A percentile compares a stretch with the other conserved stretches of the same genome.
phyloP scores from a whole-genome alignment of 2,329 filamentous ascomycete species.

The Alternaria panax region DNA sequence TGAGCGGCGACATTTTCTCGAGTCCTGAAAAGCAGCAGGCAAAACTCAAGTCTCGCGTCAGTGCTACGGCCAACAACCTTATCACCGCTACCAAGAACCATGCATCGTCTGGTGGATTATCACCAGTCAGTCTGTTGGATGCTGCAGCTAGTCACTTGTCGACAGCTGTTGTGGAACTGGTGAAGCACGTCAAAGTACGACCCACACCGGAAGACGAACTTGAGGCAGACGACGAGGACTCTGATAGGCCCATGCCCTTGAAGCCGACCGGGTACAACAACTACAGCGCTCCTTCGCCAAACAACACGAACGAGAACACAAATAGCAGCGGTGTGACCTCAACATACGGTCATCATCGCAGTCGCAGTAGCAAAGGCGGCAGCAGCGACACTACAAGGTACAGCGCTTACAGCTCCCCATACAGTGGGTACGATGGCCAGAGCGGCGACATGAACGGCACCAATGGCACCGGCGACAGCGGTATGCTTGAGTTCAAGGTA shows the following conservation, averaged over 20 bases:
- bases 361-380: slow-evolving; percentile 47
- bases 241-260: slow-evolving; percentile 48
- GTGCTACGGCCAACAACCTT: slow-evolving; percentile 92
- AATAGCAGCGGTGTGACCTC: slow-evolving; percentile 19
- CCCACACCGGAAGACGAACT: slow-evolving; percentile 76
- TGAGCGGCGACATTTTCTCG: slow-evolving; percentile 40
- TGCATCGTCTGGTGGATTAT: slow-evolving; percentile 79
- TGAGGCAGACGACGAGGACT: slow-evolving; percentile 71
- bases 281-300: slow-evolving; percentile 32
- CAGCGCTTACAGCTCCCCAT: slow-evolving; percentile 47
- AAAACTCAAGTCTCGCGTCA: slow-evolving; percentile 81
- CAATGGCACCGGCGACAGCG: slow-evolving; percentile 35
- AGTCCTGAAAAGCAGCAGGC: slow-evolving; percentile 61
- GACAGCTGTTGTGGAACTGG: slow-evolving; percentile 82
- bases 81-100: slow-evolving; percentile 97
- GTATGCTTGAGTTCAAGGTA: slow-evolving; percentile 68
- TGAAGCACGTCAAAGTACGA: slow-evolving; percentile 83
- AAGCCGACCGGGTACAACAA: slow-evolving; percentile 34
- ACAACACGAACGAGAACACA: slow-evolving; percentile 28
- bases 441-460: slow-evolving; percentile 38
- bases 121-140: slow-evolving; percentile 91
- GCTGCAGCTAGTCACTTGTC: slow-evolving; percentile 91
- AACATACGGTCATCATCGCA: slow-evolving; percentile 27
- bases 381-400: slow-evolving; percentile 47
- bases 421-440: slow-evolving; percentile 46